Evolutionary conservation across 2,329 filamentous ascomycete species (phyloP), one percentile per base, ranked within the genome.

Genomic region (Fusarium pseudocircinatum): DNA sequence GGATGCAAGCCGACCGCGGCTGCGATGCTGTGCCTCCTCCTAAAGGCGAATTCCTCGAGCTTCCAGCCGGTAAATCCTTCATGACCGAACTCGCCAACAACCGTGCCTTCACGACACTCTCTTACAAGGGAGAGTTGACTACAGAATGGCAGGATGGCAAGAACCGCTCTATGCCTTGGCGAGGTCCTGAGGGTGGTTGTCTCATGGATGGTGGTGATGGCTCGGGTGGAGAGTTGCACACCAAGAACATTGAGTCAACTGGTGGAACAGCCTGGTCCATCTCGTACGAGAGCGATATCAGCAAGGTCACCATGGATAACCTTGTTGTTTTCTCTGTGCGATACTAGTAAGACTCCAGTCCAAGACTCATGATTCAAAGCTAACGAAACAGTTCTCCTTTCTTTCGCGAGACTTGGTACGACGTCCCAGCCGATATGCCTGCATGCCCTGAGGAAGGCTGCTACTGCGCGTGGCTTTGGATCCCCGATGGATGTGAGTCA

Each of bases 221-320:
- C 26, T 80, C 82, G 4, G 84, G 83, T 43, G 86, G 85, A 14
- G 83, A 84, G 30, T 73, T 88, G 79, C 86, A 87, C 68, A 83
- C 85, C 4, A 82, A 82, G 52, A 85, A 85, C 65, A 77, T 84
- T 67, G 81, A 81, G 28, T 82, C 78, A 24, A 81, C 85, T 7
- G 84, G 83, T 15, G 86, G 85, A 6, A 86, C 85, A 1, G 86
- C 86, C 1, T 87, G 83, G 74, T 86, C 86, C 1, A 88, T 88
- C 59, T 85, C 83, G 30, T 88, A 88, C 69, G 79, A 86, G 64
- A 81, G 80, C 13, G 83, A 87, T n/a, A 74, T 87, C 26, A 75
- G 77, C 47, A 80, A 84, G 34, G 85, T 88, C 7, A 85, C 82
- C 7, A 84, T 86, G 79, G 84, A 87, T 50, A 87, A 87, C 70